Conservation (phyloP, 371 early-diverging fungal species). For the Dinochytrium kinnereticum region DNA sequence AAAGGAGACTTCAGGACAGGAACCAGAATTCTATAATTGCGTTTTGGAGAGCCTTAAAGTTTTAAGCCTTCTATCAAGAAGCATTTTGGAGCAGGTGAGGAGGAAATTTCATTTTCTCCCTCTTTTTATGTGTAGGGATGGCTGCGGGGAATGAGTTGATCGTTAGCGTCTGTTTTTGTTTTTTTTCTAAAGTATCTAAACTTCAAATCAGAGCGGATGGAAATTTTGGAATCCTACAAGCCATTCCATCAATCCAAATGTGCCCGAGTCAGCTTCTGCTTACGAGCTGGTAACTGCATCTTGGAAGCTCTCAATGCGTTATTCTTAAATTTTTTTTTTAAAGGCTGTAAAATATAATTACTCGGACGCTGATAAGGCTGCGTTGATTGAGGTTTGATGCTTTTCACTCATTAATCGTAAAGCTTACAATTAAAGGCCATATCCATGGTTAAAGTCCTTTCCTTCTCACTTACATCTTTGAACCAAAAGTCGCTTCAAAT, state of each 20-base stretch:
- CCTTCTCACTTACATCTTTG: slow-evolving; percentile 14
- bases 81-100: slow-evolving; percentile 50
- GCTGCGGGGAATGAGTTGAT: no score
- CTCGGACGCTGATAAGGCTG: slow-evolving; percentile 42
- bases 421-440: slow-evolving; percentile 34
- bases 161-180: no score
- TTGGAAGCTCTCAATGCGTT: not conserved
- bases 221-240: slow-evolving; percentile 53
- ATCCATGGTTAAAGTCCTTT: slow-evolving; percentile 50
- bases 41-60: slow-evolving; percentile 39
- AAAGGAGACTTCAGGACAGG: not conserved
- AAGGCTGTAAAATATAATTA: slow-evolving; percentile 55
- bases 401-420: not conserved
- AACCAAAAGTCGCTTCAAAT: slow-evolving; percentile 22
- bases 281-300: slow-evolving; percentile 49
- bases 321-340: no score
- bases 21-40: slow-evolving; percentile 34
- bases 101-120: not conserved
- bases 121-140: no score
- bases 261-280: slow-evolving; percentile 36
- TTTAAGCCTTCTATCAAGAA: slow-evolving; percentile 32
- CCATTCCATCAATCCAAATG: slow-evolving; percentile 10
- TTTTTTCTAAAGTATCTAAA: not conserved
- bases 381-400: slow-evolving; percentile 48
- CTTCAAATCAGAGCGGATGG: slow-evolving; percentile 45